These are phyloP conservation scores for Daldinia caldariorum DNA, from an alignment of 495 filamentous ascomycete genomes.

Conservation along the genomic window DNA sequence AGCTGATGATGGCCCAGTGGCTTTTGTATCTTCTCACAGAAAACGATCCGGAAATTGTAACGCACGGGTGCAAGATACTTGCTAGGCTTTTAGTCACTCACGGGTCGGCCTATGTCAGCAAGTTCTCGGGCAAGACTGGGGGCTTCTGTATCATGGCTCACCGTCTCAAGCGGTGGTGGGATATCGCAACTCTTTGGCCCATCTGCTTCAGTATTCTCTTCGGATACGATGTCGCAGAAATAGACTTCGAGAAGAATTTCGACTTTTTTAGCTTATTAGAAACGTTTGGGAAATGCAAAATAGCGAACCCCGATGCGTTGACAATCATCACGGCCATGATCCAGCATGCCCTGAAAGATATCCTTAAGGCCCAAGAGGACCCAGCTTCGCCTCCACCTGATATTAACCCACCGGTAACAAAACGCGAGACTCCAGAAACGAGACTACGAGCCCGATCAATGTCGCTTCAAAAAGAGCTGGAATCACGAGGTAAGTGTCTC, in stretches of 20 bases:
- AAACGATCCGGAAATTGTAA: slow-evolving; percentile 81
- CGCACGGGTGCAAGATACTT: slow-evolving; percentile 84
- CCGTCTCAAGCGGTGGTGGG: slow-evolving; percentile 88
- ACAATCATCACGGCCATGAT: slow-evolving; percentile 88
- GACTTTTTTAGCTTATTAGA: slow-evolving; percentile 77
- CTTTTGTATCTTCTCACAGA: slow-evolving; percentile 92
- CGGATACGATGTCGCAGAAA: slow-evolving; percentile 76
- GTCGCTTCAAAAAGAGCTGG: slow-evolving; percentile 60
- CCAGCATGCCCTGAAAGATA: slow-evolving; percentile 76
- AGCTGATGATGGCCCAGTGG: slow-evolving; percentile 74
- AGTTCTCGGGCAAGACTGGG: slow-evolving; percentile 84
- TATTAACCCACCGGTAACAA: slow-evolving; percentile 9
- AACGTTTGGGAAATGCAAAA: slow-evolving; percentile 70
- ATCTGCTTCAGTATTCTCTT: slow-evolving; percentile 92
- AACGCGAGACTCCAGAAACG: slow-evolving; percentile 40
- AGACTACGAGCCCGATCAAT: slow-evolving; percentile 59
- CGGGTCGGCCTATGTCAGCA: slow-evolving; percentile 79
- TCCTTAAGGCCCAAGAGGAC: slow-evolving; percentile 70
- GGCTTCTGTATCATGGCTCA: slow-evolving; percentile 86
- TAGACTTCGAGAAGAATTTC: slow-evolving; percentile 77
- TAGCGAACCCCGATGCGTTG: slow-evolving; percentile 81
- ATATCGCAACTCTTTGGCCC: slow-evolving; percentile 83
- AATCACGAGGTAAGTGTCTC: slow-evolving; percentile 58
- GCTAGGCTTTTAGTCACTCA: slow-evolving; percentile 84
- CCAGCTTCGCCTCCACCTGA: slow-evolving; percentile 61